phyloP scores from a whole-genome alignment of 2,329 filamentous ascomycete species.

The Fusarium virguliforme region DNA sequence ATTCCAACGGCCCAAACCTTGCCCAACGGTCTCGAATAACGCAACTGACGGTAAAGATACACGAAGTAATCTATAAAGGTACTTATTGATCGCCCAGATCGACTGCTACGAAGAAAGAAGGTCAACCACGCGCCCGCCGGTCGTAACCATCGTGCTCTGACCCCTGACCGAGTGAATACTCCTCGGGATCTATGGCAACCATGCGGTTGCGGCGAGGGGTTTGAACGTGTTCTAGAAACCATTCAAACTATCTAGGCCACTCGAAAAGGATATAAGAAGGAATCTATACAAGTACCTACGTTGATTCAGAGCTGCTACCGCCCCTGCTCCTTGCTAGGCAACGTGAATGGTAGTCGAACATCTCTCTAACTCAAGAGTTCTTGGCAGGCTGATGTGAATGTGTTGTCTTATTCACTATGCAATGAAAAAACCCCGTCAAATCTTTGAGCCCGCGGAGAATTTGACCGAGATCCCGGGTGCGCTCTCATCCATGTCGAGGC shows the following conservation, averaged over 20 bases:
- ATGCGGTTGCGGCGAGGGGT: neutral
- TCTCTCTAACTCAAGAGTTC: neutral
- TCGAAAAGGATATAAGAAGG: neutral
- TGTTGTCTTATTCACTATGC: fast-evolving
- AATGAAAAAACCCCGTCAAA: neutral
- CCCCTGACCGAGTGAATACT: neutral
- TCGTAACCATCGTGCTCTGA: neutral
- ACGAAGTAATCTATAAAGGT: neutral
- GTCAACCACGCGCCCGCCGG: neutral
- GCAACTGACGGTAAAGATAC: neutral
- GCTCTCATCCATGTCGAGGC: neutral
- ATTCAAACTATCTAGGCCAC: neutral
- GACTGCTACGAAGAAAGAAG: neutral
- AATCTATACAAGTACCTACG: neutral
- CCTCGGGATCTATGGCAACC: neutral
- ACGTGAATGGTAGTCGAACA: neutral
- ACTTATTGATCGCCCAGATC: neutral
- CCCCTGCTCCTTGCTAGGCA: too few species aligned
- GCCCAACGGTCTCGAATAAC: neutral
- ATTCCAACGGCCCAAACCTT: neutral
- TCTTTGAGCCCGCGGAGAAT: too few species aligned
- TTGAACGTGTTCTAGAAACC: neutral
- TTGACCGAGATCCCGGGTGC: neutral
- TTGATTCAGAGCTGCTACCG: neutral
- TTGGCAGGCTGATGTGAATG: neutral